phyloP scores from a whole-genome alignment of 257 asterid species.

The Capsicum rhomboideum region DNA sequence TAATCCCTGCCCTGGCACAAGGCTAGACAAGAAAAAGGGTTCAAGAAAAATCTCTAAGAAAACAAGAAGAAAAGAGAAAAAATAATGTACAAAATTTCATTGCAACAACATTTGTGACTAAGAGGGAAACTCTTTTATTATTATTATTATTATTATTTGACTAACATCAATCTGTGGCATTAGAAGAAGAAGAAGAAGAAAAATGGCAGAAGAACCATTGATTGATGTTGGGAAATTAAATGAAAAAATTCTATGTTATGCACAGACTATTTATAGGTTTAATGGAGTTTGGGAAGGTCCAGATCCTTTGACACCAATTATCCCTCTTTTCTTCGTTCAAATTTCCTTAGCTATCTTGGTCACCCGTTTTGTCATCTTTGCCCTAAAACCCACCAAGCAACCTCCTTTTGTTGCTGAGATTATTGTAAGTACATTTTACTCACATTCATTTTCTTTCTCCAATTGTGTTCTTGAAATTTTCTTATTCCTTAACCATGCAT shows the following conservation, averaged over 20 bases:
- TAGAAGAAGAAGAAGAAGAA: not conserved
- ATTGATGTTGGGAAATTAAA: conserved; percentile 28
- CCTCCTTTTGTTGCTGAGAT: conserved; percentile 71
- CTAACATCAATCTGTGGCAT: not conserved
- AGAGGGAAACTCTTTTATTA: not conserved
- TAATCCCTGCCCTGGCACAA: not conserved
- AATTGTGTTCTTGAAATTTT: not conserved
- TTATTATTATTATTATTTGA: not conserved
- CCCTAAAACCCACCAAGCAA: conserved; percentile 55
- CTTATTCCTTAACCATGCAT: not conserved
- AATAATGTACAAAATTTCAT: not conserved
- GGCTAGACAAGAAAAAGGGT: not conserved
- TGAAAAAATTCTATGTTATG: conserved; percentile 45
- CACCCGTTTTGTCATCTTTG: conserved; percentile 40
- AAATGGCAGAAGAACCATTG: not conserved
- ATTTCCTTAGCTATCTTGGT: conserved; percentile 46
- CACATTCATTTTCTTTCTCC: not conserved
- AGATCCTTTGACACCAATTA: conserved; percentile 73
- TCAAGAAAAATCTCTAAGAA: not conserved
- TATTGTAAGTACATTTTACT: conserved; percentile 35
- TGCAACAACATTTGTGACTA: not conserved
- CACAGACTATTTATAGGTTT: conserved; percentile 64
- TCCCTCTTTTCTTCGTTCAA: conserved; percentile 80
- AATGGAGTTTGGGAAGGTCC: conserved; percentile 99
- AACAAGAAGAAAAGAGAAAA: not conserved